Base-by-base conservation (phyloP, 140 eudicot genomes). In the Senecio squalidus region DNA sequence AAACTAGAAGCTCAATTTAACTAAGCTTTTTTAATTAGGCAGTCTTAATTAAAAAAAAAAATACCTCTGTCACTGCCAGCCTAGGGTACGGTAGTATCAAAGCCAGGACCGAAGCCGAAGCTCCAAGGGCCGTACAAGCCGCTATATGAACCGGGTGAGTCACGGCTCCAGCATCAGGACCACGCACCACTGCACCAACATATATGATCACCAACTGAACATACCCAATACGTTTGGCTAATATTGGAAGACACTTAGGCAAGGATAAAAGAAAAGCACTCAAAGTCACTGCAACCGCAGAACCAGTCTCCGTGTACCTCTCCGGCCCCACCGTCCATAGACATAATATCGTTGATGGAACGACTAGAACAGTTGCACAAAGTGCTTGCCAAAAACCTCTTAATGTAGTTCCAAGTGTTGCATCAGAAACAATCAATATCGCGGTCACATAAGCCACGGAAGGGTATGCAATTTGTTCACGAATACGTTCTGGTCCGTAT, bases 131-230 rank as follows among this genome's bases (percentile, higher is more conserved):
- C 0, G 97, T 89, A 60, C 97, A 84, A 0, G 82, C 71, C 0
- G 95, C 95, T 28, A 89, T 72, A 69, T 80, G 81, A 13, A 80
- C 34, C 15, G 97, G 97, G 26, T 69, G 91, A 25, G 70, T 66
- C 49, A 69, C 60, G 5, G 74, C 68, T 21, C 50, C 66, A 1
- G 70, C 67, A 0, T 17, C 40, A 1, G 38, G 51, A 0, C 90
- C 81, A 14, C 65, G 66, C 60, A 69, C 67, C 49, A 79, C 85
- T 7, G 81, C 85, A 27, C 88, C 88, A 23, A 78, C 82, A 23
- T 71, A 85, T 4, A 89, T 88, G 0, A 89, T 74, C 73, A 89
- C 95, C 10, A 85, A 41, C 43, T 89, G 97, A 23, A 83, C 97
- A 25, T 85, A 74, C 9, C 79, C 90, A 21, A 88, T 74, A 55